Evolutionary conservation across 1,284 basidiomycete species (phyloP), one percentile per base, ranked within the genome.

Genomic region (Ceratobasidium sp.): DNA sequence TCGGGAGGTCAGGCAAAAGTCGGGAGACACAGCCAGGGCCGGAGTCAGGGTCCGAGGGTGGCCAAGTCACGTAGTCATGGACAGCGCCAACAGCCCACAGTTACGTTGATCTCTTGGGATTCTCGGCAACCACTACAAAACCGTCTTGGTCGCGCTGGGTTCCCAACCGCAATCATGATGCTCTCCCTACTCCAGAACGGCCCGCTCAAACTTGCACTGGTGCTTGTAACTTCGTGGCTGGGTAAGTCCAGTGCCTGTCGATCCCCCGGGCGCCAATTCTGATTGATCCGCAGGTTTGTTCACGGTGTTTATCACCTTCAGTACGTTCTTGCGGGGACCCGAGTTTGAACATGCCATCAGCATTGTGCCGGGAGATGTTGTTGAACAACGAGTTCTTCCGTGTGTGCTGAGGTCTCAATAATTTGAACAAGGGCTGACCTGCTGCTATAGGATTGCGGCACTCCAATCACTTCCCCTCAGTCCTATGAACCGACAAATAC

Each of bases 231-330:
- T 27, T 49, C 62, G 13, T 67, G 62, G 62, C 29, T 67, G 29
- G 52, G 62, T 67, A 67, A 67, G 62, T 35, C 27, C 8, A 2
- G 15, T n/a, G 22, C 22, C 38, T 45, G 6, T 45, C 5, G 49
- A 52, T 54, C 31, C 29, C 60, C 17, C 12, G 52, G 17, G 17
- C 52, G 31, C 31, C 34, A n/a, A 52, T 40, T 27, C 50, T 38
- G 15, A 40, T 47, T 7, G 45, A 17, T 32, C 43, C 42, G 20
- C 52, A 67, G 62, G 62, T n/a, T 42, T 67, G 20, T 67, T 67
- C 20, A 67, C 62, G 1, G 27, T 67, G n/a, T 67, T 67, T 50
- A 54, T 67, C 40, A 53, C 62, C 27, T 67, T 38, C 8, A 40
- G 50, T 13, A 20, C 52, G 29, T 54, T 67, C 52, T 13, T 67